Conservation (phyloP, 2,329 filamentous ascomycete species). For the Endocalyx cinctus region DNA sequence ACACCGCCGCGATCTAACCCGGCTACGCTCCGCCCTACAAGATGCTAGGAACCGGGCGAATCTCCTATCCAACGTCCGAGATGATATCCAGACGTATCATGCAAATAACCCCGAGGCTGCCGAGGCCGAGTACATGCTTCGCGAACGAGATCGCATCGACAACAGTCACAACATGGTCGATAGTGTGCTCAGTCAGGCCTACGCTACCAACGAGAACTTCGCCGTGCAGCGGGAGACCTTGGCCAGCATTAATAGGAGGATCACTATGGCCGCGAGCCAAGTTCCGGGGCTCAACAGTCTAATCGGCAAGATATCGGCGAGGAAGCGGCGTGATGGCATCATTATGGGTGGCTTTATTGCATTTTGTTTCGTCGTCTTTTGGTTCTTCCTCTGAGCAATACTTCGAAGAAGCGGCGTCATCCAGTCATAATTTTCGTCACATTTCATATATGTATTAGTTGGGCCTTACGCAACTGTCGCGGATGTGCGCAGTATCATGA, state of each 20-base stretch:
- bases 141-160: constrained; percentile 80
- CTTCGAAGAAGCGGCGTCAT: too few species aligned
- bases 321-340: constrained; percentile 91
- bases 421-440: too few species aligned
- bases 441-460: too few species aligned
- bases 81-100: constrained; percentile 87
- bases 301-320: constrained; percentile 87
- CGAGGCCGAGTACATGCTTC: constrained; percentile 96
- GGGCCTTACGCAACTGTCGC: too few species aligned
- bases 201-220: constrained; percentile 93
- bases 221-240: constrained; percentile 81
- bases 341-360: constrained; percentile 91
- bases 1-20: constrained; percentile 76
- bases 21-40: constrained; percentile 67
- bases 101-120: constrained; percentile 73
- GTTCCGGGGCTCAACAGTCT: constrained; percentile 90
- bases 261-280: constrained; percentile 82
- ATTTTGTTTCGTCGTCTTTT: constrained; percentile 81
- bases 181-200: constrained; percentile 87
- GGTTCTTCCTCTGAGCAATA: constrained; percentile 63
- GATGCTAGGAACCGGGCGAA: constrained; percentile 84
- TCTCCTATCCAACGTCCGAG: constrained; percentile 82
- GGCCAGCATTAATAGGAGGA: constrained; percentile 82
- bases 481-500: too few species aligned
- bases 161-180: constrained; percentile 87